These are phyloP conservation scores for Tolypocladium paradoxum DNA, from an alignment of 2,329 filamentous ascomycete species.

Conservation along the genomic window DNA sequence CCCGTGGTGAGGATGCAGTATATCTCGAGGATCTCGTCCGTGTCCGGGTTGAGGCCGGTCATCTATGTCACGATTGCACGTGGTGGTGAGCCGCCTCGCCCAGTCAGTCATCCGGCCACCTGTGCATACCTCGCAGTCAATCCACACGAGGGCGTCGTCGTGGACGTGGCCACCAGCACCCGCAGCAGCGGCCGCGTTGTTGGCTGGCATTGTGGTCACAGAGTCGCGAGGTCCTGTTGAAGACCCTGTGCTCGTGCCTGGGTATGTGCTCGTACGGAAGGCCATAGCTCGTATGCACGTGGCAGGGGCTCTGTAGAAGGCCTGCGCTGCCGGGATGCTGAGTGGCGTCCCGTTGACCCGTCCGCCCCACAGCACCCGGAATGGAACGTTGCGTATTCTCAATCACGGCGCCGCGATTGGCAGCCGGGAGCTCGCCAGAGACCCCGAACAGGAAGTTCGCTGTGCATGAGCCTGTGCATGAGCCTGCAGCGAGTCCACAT, in stretches of 20 bases:
- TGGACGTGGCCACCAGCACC: conserved; percentile 3
- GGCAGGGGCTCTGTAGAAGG: no score
- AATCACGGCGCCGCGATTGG: conserved; percentile 6
- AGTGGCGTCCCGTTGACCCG: no score
- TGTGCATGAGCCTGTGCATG: neutral
- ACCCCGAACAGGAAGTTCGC: neutral
- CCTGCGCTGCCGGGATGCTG: no score
- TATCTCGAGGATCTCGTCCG: conserved; percentile 81
- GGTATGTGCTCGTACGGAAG: no score
- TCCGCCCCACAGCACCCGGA: no score
- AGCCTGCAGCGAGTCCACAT: neutral
- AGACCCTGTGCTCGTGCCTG: neutral
- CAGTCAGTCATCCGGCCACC: neutral
- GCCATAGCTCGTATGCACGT: no score
- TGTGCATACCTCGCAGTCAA: conserved; percentile 51
- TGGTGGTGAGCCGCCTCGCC: neutral
- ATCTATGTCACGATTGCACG: conserved; percentile 45
- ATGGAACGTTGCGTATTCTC: conserved; percentile 17
- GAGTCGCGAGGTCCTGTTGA: neutral
- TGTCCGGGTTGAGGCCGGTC: conserved; percentile 61
- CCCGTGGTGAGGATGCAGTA: conserved; percentile 85
- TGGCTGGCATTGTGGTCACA: neutral
- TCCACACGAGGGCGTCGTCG: conserved; percentile 67
- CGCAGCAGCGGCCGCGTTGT: neutral
- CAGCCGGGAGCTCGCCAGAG: neutral